These are phyloP conservation scores for Phytophthora pini DNA, from an alignment of 352 stramenopile genomes.

Conservation along the genomic window DNA sequence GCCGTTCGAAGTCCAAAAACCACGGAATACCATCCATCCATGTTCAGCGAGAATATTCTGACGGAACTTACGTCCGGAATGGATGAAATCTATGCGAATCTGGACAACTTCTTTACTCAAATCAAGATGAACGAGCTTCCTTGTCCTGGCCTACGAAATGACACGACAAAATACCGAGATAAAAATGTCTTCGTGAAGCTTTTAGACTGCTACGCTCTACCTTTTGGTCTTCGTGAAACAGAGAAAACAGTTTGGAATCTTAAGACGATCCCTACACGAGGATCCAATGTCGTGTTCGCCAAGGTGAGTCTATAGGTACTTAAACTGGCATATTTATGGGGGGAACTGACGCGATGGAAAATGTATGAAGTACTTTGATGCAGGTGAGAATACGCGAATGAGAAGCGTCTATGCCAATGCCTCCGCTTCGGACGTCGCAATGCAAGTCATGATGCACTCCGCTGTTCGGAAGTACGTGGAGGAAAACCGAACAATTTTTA, in stretches of 20 bases:
- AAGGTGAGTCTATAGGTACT: constrained; percentile 7
- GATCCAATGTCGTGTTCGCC: background rate
- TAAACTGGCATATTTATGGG: background rate
- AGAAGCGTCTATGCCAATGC: background rate
- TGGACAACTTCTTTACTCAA: constrained; percentile 8
- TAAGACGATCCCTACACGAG: background rate
- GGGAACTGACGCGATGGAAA: too few relatives aligned
- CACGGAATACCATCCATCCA: too few relatives aligned
- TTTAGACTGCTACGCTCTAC: constrained; percentile 15
- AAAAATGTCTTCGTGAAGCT: constrained; percentile 10
- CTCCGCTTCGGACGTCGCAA: background rate
- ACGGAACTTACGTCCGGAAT: constrained; percentile 8
- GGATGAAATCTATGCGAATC: constrained; percentile 12
- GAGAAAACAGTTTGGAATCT: constrained; percentile 11
- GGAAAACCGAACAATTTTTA: constrained; percentile 15
- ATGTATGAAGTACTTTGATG: constrained; percentile 1
- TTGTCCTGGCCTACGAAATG: constrained; percentile 9
- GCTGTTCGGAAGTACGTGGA: constrained; percentile 20
- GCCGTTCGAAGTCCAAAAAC: too few relatives aligned
- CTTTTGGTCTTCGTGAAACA: constrained; percentile 11
- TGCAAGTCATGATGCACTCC: background rate
- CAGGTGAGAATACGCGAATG: constrained; percentile 13
- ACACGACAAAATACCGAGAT: background rate
- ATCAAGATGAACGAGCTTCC: constrained; percentile 14
- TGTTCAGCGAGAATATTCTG: too few relatives aligned